These are phyloP conservation scores for Parachaetomium inaequale DNA, from an alignment of 495 filamentous ascomycete species.

Conservation along the genomic window DNA sequence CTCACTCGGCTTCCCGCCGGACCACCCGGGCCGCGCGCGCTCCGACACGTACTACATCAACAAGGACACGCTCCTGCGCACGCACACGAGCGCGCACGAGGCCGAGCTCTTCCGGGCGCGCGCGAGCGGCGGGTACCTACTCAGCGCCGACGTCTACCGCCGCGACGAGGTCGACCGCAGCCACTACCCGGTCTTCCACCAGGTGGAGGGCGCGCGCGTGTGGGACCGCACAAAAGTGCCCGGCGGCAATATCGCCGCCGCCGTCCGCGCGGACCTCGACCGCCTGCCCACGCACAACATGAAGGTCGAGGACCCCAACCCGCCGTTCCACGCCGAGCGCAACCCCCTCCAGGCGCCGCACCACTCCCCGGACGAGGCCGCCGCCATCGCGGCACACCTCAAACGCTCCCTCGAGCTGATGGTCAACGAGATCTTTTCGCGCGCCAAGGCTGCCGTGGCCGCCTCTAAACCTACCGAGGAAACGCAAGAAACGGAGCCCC, in stretches of 20 bases:
- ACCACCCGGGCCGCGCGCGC: constrained; percentile 83
- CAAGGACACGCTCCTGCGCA: constrained; percentile 74
- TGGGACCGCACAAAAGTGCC: constrained; percentile 71
- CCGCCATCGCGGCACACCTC: constrained; percentile 78
- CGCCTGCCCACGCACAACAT: constrained; percentile 68
- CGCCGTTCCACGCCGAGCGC: constrained; percentile 68
- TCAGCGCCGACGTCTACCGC: constrained; percentile 94
- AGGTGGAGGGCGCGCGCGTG: constrained; percentile 92
- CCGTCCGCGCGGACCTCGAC: constrained; percentile 62
- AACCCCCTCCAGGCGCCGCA: constrained; percentile 76
- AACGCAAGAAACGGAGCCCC: constrained; percentile 54
- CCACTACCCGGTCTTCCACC: constrained; percentile 97
- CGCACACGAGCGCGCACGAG: constrained; percentile 92
- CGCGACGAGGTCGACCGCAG: constrained; percentile 90
- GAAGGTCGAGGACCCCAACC: constrained; percentile 79
- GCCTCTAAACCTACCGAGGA: constrained; percentile 36
- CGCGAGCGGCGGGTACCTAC: constrained; percentile 73
- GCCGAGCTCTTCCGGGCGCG: constrained; percentile 77
- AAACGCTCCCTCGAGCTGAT: constrained; percentile 86
- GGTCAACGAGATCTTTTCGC: constrained; percentile 82
- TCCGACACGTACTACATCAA: constrained; percentile 98
- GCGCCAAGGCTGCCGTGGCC: constrained; percentile 63
- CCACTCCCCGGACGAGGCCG: constrained; percentile 71
- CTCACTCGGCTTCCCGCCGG: constrained; percentile 82
- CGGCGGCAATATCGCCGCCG: constrained; percentile 56